Conservation (phyloP, 495 filamentous ascomycete species). For the Parachaetomium inaequale region DNA sequence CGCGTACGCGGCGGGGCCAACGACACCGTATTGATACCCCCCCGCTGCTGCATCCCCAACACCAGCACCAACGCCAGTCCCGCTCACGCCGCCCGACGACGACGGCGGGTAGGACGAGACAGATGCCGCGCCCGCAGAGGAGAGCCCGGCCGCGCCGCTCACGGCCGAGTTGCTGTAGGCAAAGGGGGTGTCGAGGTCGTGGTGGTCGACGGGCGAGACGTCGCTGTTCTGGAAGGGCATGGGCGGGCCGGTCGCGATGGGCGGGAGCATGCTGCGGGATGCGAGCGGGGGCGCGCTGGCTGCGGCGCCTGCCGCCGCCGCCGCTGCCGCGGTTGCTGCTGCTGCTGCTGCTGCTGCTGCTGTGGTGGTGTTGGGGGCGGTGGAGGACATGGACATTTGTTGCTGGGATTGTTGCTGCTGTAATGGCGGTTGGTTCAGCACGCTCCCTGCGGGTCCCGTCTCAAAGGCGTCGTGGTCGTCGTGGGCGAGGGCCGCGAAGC, state of each 20-base stretch:
- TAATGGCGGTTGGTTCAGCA: background rate
- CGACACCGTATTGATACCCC: conserved; percentile 23
- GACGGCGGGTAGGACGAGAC: conserved; percentile 27
- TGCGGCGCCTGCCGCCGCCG: background rate
- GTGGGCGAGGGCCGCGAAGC: conserved; percentile 28
- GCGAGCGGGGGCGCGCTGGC: background rate
- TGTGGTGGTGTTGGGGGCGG: background rate
- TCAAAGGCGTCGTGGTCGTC: conserved; percentile 29
- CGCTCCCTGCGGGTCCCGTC: conserved; percentile 20
- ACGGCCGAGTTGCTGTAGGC: conserved; percentile 3
- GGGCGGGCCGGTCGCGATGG: conserved; percentile 5
- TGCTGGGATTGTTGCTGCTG: background rate
- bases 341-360: background rate
- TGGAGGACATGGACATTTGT: background rate
- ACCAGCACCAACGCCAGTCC: background rate
- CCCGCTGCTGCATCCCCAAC: background rate
- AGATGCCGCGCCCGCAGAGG: background rate
- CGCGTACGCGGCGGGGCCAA: conserved; percentile 22
- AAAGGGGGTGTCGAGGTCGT: conserved; percentile 10
- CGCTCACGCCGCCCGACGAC: background rate
- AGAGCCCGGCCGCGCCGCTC: background rate
- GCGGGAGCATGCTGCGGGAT: conserved; percentile 10
- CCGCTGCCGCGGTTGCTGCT: background rate
- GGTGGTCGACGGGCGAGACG: conserved; percentile 19
- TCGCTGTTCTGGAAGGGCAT: conserved; percentile 27